Conservation (phyloP, 2,329 filamentous ascomycete genomes). For the Cercospora janseana region DNA sequence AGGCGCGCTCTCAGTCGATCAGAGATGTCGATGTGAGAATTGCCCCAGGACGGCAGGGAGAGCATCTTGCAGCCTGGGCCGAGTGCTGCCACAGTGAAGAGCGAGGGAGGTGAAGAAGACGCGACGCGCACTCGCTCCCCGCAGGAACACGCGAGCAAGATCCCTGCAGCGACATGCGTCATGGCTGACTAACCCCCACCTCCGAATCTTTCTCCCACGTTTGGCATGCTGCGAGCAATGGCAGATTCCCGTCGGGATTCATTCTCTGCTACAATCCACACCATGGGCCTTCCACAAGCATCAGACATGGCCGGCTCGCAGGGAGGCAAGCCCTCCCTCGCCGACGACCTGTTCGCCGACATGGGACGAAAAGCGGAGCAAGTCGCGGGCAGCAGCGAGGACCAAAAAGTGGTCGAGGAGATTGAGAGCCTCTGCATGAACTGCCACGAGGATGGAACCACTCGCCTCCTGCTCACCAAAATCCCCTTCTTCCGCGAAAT, state of each 20-base stretch:
- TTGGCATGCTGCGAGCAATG: neutral
- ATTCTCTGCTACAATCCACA: neutral
- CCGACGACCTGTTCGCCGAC: constrained; percentile 52
- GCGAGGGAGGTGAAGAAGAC: neutral
- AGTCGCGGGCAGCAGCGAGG: constrained; percentile 43
- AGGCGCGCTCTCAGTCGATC: no score
- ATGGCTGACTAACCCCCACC: constrained; percentile 4
- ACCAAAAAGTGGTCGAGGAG: constrained; percentile 53
- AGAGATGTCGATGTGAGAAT: no score
- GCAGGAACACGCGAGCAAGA: constrained; percentile 2
- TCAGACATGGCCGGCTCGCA: constrained; percentile 20
- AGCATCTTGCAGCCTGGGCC: no score
- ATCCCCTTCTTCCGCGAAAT: constrained; percentile 98
- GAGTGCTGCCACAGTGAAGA: no score
- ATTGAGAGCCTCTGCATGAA: constrained; percentile 57
- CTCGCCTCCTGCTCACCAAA: constrained; percentile 79
- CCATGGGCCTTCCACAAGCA: constrained; percentile 18
- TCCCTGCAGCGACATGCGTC: neutral
- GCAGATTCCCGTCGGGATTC: neutral
- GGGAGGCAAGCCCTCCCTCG: constrained; percentile 32
- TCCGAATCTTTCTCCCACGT: constrained; percentile 1
- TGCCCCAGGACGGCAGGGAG: no score
- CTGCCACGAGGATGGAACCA: constrained; percentile 64
- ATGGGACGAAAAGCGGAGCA: constrained; percentile 45
- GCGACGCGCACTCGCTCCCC: neutral